phyloP scores from a whole-genome alignment of 306 rosid genomes.

The Senna tora region DNA sequence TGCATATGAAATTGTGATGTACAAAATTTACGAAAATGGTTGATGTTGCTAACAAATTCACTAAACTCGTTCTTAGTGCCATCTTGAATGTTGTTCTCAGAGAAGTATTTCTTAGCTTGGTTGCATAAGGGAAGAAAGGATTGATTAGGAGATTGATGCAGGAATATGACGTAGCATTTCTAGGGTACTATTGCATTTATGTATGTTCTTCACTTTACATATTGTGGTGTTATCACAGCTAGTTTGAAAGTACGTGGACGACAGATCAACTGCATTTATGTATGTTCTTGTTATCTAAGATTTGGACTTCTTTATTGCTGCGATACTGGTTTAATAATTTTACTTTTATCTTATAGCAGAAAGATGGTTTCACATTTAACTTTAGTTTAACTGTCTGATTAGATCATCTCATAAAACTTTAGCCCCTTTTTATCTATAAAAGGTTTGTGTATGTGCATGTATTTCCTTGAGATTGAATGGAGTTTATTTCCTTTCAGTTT shows the following conservation, averaged over 20 bases:
- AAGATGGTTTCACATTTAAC: background rate
- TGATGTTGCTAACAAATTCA: background rate
- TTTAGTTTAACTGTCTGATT: constrained; percentile 14
- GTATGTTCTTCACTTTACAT: constrained; percentile 13
- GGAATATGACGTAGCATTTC: constrained; percentile 21
- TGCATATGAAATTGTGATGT: constrained; percentile 10
- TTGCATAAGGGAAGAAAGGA: constrained; percentile 6
- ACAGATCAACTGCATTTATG: background rate
- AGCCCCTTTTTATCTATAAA: constrained; percentile 3
- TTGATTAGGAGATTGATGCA: constrained; percentile 4
- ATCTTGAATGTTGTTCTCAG: constrained; percentile 3
- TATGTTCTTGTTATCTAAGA: constrained; percentile 25
- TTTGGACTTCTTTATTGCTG: constrained; percentile 6
- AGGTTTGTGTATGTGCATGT: background rate
- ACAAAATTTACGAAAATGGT: background rate
- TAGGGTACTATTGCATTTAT: background rate
- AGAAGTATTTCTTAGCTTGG: constrained; percentile 11
- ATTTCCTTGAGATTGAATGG: background rate
- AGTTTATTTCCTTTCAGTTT: background rate
- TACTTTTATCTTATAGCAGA: background rate
- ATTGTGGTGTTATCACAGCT: constrained; percentile 12
- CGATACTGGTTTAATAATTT: constrained; percentile 13
- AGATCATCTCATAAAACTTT: constrained; percentile 12
- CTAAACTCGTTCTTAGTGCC: constrained; percentile 1
- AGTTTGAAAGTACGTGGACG: constrained; percentile 6